Evolutionary conservation across 2,329 filamentous ascomycete genomes (phyloP), one percentile per base, ranked within the genome.

Genomic region (Colletotrichum cuscutae): DNA sequence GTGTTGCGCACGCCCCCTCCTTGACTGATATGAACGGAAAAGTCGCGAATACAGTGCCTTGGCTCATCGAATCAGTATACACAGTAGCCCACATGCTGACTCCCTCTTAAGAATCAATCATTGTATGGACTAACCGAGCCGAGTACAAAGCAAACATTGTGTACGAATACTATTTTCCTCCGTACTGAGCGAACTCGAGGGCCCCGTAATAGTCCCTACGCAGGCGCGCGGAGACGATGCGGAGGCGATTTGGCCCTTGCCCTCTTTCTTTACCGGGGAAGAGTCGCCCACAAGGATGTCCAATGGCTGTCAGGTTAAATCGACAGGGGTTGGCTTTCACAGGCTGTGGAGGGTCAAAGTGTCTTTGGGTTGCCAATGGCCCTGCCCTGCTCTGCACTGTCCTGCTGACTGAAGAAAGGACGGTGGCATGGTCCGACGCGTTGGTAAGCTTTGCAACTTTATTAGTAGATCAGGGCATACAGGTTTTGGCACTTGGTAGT

Each of bases 251-350:
- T 72, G 60, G 66, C 58, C 54, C 65, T 54, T 72, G 61, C 22
- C 60, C 65, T 30, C 49, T 65, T 69, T 60, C 70, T 72, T 65
- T 70, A 65, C 65, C 60, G 66, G 70, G 60, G 54, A 30, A 64
- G 4, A 8, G 46, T 28, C 32, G 24, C 22, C 26, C 30, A 26
- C 46, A 57, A 46, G 59, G 56, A 60, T 59, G 69, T 46, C 66
- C 54, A 59, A 56, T 53, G 37, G 61, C 32, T 24, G 60, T 53
- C 65, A 37, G 42, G 26, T 52, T 37, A 54, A 59, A 26, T 57
- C 22, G 42, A 62, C 28, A 58, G 35, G 53, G 28, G 37, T 26
- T 24, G 13, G 49, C 24, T n/a, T 65, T 65, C 52, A 57, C 28
- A n/a, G 19, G 26, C 56, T 37, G 24, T 46, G 49, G 28, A 35